These are phyloP conservation scores for Penicillium waksmanii DNA, from an alignment of 495 filamentous ascomycete genomes.

Conservation along the genomic window DNA sequence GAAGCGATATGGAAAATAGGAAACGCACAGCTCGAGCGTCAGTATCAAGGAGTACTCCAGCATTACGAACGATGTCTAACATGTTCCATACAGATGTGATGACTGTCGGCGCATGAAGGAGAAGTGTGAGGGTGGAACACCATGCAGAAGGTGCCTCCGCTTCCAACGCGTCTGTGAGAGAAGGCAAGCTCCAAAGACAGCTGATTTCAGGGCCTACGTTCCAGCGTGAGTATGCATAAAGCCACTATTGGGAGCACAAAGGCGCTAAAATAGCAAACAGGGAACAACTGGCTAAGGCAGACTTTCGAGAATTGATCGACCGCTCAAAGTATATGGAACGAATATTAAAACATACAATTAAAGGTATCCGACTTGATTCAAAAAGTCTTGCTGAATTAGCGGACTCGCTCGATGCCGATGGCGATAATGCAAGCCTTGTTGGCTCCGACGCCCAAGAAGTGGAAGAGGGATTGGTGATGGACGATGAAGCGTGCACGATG, in stretches of 20 bases:
- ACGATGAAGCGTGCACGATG: constrained; percentile 36
- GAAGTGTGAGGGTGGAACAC: constrained; percentile 5
- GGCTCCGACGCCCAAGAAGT: constrained; percentile 22
- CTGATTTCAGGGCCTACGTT: not conserved
- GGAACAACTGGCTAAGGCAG: constrained; percentile 3
- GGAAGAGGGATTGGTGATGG: constrained; percentile 22
- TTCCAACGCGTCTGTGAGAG: constrained; percentile 3
- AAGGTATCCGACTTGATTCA: constrained; percentile 28
- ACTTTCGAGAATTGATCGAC: not conserved
- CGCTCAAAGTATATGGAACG: constrained; percentile 32
- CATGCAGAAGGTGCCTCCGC: constrained; percentile 1
- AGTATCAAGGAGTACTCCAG: not conserved
- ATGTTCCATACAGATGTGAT: not conserved
- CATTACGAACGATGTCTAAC: not conserved
- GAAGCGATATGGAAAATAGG: constrained; percentile 4
- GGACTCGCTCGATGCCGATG: constrained; percentile 18
- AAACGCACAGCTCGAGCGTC: not conserved
- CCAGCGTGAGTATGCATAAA: not conserved
- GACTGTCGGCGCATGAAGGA: constrained; percentile 5
- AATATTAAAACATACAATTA: constrained; percentile 26
- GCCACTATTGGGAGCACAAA: not conserved
- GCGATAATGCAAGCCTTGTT: constrained; percentile 4
- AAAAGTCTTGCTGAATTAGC: constrained; percentile 26
- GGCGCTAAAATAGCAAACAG: not conserved
- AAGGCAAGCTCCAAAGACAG: not conserved